Conservation (phyloP, 2,329 filamentous ascomycete species). For the Calonectria pauciramosa region DNA sequence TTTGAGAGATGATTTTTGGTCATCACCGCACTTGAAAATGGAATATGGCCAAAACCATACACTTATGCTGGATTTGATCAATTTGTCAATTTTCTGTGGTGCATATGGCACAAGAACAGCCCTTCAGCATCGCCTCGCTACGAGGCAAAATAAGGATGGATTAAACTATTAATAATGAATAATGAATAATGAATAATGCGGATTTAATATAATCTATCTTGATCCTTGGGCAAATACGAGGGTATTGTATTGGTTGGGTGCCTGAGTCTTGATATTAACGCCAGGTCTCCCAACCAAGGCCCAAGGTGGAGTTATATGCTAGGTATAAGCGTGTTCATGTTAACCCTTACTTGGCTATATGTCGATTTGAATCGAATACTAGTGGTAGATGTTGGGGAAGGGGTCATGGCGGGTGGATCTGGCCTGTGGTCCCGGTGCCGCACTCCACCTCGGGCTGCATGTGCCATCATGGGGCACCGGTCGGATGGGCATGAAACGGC, state of each 20-base stretch:
- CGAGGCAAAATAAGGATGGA: not conserved
- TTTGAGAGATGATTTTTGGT: not conserved
- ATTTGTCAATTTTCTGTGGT: not conserved
- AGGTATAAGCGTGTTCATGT: not conserved
- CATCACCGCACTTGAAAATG: not conserved
- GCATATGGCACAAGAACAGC: not conserved
- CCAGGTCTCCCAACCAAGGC: not conserved
- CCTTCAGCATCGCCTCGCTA: not conserved
- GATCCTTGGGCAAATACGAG: not conserved
- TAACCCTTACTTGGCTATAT: not conserved
- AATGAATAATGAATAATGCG: not conserved
- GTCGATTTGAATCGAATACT: not conserved
- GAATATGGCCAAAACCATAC: not conserved
- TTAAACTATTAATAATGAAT: not conserved
- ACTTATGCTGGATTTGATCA: not conserved
- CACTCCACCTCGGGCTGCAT: constrained; percentile 9
- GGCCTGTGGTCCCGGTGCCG: not conserved
- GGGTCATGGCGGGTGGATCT: constrained; percentile 2
- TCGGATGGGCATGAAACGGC: not conserved
- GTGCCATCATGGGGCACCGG: not conserved
- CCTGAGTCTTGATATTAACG: not conserved
- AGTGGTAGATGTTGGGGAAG: not conserved
- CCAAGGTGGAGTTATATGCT: not conserved
- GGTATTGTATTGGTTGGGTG: not conserved
- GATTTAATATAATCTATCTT: no score